A percentile compares a stretch with the other conserved stretches of the same genome.
These are phyloP conservation scores for Allantophomopsis cytisporea DNA, from an alignment of 2,329 filamentous ascomycete species.

Conservation along the genomic window DNA sequence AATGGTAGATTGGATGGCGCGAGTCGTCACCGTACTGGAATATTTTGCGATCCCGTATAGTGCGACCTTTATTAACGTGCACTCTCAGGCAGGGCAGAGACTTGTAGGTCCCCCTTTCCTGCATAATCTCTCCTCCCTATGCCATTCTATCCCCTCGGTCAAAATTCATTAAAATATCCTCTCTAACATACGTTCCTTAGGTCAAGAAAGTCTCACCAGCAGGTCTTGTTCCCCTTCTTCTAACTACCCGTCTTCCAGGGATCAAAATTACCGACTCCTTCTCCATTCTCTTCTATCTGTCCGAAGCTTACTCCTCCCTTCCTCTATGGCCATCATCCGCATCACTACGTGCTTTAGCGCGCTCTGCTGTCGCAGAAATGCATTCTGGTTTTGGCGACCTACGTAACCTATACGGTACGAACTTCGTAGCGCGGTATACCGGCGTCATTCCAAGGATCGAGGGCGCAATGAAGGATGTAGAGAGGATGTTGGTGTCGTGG, in stretches of 20 bases:
- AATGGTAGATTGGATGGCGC: constrained; percentile 5
- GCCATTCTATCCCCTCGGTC: neutral
- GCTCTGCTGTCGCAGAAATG: constrained; percentile 7
- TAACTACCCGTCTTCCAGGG: constrained; percentile 12
- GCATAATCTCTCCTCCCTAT: neutral
- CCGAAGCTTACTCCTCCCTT: constrained; percentile 23
- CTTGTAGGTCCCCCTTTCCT: neutral
- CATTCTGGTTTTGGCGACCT: constrained; percentile 6
- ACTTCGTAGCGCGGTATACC: constrained; percentile 13
- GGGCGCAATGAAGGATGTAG: constrained; percentile 9
- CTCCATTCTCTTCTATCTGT: constrained; percentile 31
- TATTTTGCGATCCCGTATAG: constrained; percentile 5
- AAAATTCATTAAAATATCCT: neutral
- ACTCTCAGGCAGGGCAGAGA: neutral
- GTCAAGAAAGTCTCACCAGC: constrained; percentile 17
- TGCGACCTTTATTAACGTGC: constrained; percentile 1
- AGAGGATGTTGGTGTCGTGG: constrained; percentile 13
- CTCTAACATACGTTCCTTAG: neutral
- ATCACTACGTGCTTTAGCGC: constrained; percentile 4
- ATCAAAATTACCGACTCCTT: constrained; percentile 31
- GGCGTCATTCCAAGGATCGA: constrained; percentile 12
- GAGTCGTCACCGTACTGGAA: constrained; percentile 5
- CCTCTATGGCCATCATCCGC: constrained; percentile 25
- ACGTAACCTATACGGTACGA: constrained; percentile 5
- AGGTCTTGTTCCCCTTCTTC: constrained; percentile 27